A percentile compares a stretch with the other conserved stretches of the same genome.
phyloP scores from a whole-genome alignment of 1,139 yeast species.

The Diutina siamensis region DNA sequence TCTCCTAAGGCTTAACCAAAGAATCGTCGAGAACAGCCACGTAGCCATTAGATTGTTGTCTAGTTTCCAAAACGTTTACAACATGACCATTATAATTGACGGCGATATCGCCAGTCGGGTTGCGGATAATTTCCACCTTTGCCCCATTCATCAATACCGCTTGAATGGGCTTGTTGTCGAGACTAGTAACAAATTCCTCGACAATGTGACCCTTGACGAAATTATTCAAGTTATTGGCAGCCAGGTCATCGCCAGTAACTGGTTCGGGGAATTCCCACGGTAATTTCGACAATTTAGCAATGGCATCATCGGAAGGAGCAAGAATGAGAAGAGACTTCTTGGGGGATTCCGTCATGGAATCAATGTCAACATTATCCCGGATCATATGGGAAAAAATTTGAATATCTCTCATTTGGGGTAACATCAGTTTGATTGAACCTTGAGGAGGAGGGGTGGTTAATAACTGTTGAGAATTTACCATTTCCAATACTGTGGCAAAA shows the following conservation, averaged over 20 bases:
- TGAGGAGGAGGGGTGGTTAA: not conserved
- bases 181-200: not conserved
- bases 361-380: conserved; percentile 37
- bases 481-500: not conserved
- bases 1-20: not conserved
- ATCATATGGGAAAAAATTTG: conserved; percentile 45
- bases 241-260: conserved; percentile 27
- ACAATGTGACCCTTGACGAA: conserved; percentile 44
- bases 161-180: not conserved
- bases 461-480: not conserved
- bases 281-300: conserved; percentile 29
- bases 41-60: conserved; percentile 1
- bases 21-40: not conserved
- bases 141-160: conserved; percentile 2
- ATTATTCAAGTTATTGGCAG: conserved; percentile 37
- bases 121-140: not conserved
- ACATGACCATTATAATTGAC: not conserved
- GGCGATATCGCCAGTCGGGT: not conserved
- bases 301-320: conserved; percentile 51
- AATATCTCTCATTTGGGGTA: conserved; percentile 33
- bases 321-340: conserved; percentile 32
- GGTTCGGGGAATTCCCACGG: conserved; percentile 63
- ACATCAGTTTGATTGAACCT: conserved; percentile 9
- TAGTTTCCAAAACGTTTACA: not conserved
- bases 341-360: conserved; percentile 27